Conservation (phyloP, 1,284 basidiomycete species). For the Sparassis latifolia region DNA sequence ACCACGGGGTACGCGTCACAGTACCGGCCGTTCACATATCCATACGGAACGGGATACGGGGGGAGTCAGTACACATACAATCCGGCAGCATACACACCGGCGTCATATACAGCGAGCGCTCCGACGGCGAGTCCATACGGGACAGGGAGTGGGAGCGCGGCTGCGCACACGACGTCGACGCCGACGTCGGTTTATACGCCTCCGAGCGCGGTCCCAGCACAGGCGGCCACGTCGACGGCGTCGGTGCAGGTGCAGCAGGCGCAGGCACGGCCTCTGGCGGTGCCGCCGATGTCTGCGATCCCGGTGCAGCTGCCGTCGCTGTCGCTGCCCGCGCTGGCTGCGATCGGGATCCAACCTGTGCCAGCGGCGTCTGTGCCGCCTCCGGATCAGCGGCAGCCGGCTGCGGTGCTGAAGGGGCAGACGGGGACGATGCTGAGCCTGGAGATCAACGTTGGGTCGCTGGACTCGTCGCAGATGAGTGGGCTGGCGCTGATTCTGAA, state of each 20-base stretch:
- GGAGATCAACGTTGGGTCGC: slow-evolving; percentile 66
- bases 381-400: slow-evolving; percentile 52
- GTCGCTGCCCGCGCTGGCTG: slow-evolving; percentile 59
- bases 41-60: slow-evolving; percentile 26
- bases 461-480: slow-evolving; percentile 67
- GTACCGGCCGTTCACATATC: slow-evolving; percentile 33
- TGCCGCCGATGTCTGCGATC: slow-evolving; percentile 39
- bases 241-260: slow-evolving; percentile 14
- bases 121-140: neutral
- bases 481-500: slow-evolving; percentile 66
- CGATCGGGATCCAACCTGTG: slow-evolving; percentile 69
- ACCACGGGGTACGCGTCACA: slow-evolving; percentile 27
- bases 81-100: slow-evolving; percentile 13
- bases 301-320: slow-evolving; percentile 69
- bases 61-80: slow-evolving; percentile 21
- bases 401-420: slow-evolving; percentile 63
- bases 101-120: slow-evolving; percentile 4
- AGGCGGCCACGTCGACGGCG: slow-evolving; percentile 27
- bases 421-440: slow-evolving; percentile 63
- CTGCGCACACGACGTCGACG: slow-evolving; percentile 7
- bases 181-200: slow-evolving; percentile 8
- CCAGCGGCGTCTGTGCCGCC: slow-evolving; percentile 49
- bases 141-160: slow-evolving; percentile 7
- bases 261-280: slow-evolving; percentile 27
- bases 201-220: slow-evolving; percentile 7